Evolutionary conservation across 768 basidiomycete species (phyloP), one percentile per base, ranked within the genome.

Genomic region (Kwoniella sp.): DNA sequence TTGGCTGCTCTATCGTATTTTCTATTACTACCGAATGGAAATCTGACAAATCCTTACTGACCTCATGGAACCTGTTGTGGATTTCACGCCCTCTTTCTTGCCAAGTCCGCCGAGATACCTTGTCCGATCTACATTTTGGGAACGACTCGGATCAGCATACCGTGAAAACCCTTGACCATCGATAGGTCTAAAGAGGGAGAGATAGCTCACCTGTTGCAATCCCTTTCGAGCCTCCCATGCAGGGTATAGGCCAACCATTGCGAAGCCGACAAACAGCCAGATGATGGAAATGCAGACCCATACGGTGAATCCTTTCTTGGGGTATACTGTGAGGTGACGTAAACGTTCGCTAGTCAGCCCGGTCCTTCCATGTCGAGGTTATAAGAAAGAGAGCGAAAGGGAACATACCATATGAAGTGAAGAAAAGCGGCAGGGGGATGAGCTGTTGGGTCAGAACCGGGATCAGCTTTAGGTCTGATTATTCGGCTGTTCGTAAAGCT

Each of bases 391-490:
- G 54, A 36, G 60, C 65, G 21, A 0, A 60, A 44, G 22, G 64
- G 13, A 19, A 63, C 63, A 2, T 27, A 70, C 66, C 68, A 47
- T 89, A 88, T 46, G 85, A 84, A 0, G 90, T 87, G 76, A 89
- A 90, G 83, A 95, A 95, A 8, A 94, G 83, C 1, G 92, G 92
- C 1, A 96, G 80, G 0, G 92, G 94, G 57, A 96, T 86, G 58
- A 91, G 57, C 88, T 51, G 86, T 83, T 88, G 86, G 68, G 13
- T n/a, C n/a, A n/a, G n/a, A n/a, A n/a, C n/a, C n/a, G n/a, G n/a
- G n/a, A n/a, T n/a, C n/a, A n/a, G n/a, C n/a, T n/a, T n/a, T n/a
- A n/a, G n/a, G n/a, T n/a, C n/a, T n/a, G n/a, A n/a, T n/a, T n/a
- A n/a, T n/a, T n/a, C n/a, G n/a, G n/a, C n/a, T n/a, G n/a, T n/a